phyloP scores from a whole-genome alignment of 148 eudicot genomes.

The Rhododendron kiyosumense region DNA sequence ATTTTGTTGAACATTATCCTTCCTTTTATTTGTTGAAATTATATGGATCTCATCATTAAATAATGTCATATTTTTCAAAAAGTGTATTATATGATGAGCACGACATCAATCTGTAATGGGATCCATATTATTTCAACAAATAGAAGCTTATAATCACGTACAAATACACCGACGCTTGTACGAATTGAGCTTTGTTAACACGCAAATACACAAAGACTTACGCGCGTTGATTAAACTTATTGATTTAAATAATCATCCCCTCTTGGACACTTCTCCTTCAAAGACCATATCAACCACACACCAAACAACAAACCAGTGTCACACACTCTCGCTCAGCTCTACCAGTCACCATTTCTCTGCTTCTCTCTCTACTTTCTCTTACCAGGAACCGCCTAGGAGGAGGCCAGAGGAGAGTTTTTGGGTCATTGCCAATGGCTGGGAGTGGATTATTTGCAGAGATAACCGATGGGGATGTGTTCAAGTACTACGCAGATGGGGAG shows the following conservation, averaged over 20 bases:
- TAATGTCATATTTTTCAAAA: too few species aligned
- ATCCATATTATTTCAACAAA: too few species aligned
- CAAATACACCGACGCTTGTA: too few species aligned
- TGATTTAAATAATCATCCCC: neutral
- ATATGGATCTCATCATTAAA: accelerated
- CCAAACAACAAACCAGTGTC: neutral
- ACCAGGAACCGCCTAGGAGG: neutral
- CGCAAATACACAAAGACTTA: too few species aligned
- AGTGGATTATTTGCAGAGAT: conserved; percentile 68
- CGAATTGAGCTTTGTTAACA: too few species aligned
- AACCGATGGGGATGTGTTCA: conserved; percentile 71
- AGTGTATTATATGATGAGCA: too few species aligned
- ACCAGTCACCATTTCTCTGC: conserved; percentile 4
- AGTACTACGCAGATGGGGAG: conserved; percentile 82
- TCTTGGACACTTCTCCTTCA: neutral
- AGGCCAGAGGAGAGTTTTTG: neutral
- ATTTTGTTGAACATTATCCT: too few species aligned
- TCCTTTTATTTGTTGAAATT: too few species aligned
- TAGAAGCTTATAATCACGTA: too few species aligned
- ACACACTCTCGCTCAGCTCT: neutral
- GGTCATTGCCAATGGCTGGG: conserved; percentile 54
- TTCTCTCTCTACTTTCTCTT: conserved; percentile 3
- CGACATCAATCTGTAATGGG: too few species aligned
- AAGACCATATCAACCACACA: neutral
- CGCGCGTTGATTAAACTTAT: too few species aligned